Conservation (phyloP, 257 asterid species). For the Rhazya stricta region DNA sequence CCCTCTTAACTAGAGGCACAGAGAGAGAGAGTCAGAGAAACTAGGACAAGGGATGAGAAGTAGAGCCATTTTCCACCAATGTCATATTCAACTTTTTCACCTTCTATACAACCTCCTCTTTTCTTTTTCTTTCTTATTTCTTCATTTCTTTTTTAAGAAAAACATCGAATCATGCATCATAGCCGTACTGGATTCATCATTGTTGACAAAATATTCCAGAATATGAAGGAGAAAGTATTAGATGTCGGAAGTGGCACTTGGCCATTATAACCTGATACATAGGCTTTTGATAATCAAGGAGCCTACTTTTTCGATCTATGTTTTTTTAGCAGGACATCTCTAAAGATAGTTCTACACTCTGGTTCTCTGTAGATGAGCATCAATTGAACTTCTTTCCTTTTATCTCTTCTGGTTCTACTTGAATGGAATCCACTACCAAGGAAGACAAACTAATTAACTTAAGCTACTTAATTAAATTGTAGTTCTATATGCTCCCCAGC, state of each 20-base stretch:
- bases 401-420: background rate
- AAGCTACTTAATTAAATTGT: background rate
- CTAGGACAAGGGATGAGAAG: background rate
- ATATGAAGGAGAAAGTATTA: background rate
- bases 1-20: background rate
- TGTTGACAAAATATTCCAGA: background rate
- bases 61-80: background rate
- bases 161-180: background rate
- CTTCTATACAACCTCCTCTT: background rate
- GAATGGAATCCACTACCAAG: background rate
- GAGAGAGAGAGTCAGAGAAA: too few relatives aligned
- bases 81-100: background rate
- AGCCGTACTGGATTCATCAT: background rate
- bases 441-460: too few relatives aligned
- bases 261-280: background rate
- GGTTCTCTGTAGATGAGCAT: background rate
- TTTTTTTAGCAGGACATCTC: background rate
- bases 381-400: too few relatives aligned
- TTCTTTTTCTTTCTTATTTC: too few relatives aligned
- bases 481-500: background rate
- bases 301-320: background rate
- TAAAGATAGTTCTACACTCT: background rate
- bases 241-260: too few relatives aligned
- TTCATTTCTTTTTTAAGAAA: too few relatives aligned
- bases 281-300: background rate